Evolutionary conservation across 2,329 filamentous ascomycete species (phyloP), one percentile per base, ranked within the genome.

Genomic region (Fusarium subglutinans): DNA sequence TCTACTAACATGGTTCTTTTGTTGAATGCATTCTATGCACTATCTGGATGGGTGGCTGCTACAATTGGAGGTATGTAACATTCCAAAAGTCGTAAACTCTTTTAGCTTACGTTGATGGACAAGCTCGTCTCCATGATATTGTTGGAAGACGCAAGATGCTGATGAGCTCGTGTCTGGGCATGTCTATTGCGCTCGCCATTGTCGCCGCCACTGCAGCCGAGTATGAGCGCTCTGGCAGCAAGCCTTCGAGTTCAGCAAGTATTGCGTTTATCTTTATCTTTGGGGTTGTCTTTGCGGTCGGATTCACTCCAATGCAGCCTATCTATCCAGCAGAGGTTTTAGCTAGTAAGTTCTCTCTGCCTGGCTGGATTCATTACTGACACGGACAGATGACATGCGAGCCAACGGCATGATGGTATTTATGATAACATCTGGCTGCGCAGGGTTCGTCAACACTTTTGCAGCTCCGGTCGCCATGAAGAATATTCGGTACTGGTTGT

Each of bases 71-170:
- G 48, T 35, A 51, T 6, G 48, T 51, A 8, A 35, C 7, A 3
- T 4, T 2, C 3, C 9, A 3, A 33, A 35, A 24, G 1, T n/a
- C 1, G 12, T 8, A 2, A 14, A 20, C 17, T 14, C 2, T 2
- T 2, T 45, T 20, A 5, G 15, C 48, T 51, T 3, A 51, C 48
- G 3, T 1, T 4, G 0, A 10, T n/a, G 22, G 3, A 35, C 24
- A 9, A 51, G 48, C 48, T 35, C 48, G 48, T 15, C 48, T 51
- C 8, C 48, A 51, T 17, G 48, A 51, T 20, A 10, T 35, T 24
- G 48, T 51, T 24, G 48, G 48, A 51, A 35, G 48, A 20, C 48
- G 48, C 5, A 51, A 51, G 48, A 51, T 51, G 48, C 30, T 51
- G 30, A 51, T 51, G 48, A 6, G 48, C 17, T 51, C 48, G 8